Percentiles rank a stretch among this genome's conserved stretches.
These are phyloP conservation scores for Pseudopithomyces chartarum DNA, from an alignment of 2,329 filamentous ascomycete species.

Conservation along the genomic window DNA sequence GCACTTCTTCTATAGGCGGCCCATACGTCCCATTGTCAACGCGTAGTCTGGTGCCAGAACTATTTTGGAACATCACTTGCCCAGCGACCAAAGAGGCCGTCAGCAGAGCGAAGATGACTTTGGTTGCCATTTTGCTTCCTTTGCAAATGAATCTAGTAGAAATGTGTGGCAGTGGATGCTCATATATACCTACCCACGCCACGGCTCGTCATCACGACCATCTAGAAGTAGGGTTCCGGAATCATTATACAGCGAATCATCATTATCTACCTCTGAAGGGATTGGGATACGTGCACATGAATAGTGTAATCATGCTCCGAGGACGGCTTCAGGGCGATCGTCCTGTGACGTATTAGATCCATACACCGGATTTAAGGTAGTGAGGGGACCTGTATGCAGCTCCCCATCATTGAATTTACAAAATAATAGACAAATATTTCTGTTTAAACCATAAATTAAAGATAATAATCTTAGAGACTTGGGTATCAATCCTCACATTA, in stretches of 20 bases:
- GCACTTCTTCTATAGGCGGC: slow-evolving; percentile 1
- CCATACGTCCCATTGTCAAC: slow-evolving; percentile 3
- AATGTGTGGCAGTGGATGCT: not conserved
- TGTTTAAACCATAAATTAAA: not conserved
- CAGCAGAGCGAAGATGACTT: not conserved
- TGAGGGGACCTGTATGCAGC: not conserved
- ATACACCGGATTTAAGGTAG: not conserved
- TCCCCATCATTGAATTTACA: not conserved
- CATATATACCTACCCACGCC: not conserved
- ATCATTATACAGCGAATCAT: not conserved
- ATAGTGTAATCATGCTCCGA: not conserved
- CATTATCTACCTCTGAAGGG: not conserved
- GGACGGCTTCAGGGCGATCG: not conserved
- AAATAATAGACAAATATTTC: not conserved
- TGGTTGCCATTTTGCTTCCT: not conserved
- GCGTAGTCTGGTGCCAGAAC: not conserved
- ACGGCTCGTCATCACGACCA: not conserved
- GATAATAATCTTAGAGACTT: not conserved
- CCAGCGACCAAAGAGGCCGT: not conserved
- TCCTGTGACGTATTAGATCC: not conserved
- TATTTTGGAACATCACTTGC: slow-evolving; percentile 3
- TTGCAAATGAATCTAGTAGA: not conserved
- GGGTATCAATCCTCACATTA: slow-evolving; percentile 6
- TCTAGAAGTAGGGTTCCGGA: not conserved
- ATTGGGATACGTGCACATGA: not conserved